Conservation (phyloP, 2,329 filamentous ascomycete genomes). For the Colletotrichum tabaci region DNA sequence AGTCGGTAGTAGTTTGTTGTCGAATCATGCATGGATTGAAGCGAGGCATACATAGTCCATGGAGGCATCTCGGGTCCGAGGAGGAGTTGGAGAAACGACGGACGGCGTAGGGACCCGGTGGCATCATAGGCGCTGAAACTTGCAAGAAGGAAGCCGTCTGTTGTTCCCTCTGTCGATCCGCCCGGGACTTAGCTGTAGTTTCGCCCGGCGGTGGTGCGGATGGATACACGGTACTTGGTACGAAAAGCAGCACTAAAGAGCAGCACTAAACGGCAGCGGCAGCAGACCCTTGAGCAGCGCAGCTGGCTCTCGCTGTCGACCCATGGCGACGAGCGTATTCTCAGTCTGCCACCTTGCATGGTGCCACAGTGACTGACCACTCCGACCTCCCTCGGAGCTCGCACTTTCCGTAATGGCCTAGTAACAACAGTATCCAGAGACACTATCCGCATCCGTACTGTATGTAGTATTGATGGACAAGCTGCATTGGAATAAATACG, state of each 20-base stretch:
- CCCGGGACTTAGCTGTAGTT: conserved; percentile 2
- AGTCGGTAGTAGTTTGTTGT: too few relatives aligned
- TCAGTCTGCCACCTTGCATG: not conserved
- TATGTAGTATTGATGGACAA: not conserved
- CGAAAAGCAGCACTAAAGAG: too few relatives aligned
- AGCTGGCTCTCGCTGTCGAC: conserved; percentile 5
- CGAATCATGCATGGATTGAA: too few relatives aligned
- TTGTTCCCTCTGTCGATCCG: conserved; percentile 13
- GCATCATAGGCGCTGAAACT: too few relatives aligned
- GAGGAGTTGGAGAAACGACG: not conserved
- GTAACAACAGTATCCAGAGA: not conserved
- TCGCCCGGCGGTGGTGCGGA: not conserved
- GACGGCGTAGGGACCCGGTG: not conserved
- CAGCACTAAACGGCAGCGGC: too few relatives aligned
- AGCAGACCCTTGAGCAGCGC: conserved; percentile 1
- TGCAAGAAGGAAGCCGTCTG: not conserved
- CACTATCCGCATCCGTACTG: not conserved
- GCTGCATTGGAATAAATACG: conserved; percentile 9
- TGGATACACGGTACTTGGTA: too few relatives aligned
- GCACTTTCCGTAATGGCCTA: conserved; percentile 2
- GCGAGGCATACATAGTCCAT: too few relatives aligned
- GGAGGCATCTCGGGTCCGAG: conserved; percentile 2
- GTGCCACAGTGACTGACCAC: not conserved
- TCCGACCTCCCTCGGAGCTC: not conserved
- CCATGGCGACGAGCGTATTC: not conserved